Conservation (phyloP, 345 rosid species). For the Cochlearia excelsa region DNA sequence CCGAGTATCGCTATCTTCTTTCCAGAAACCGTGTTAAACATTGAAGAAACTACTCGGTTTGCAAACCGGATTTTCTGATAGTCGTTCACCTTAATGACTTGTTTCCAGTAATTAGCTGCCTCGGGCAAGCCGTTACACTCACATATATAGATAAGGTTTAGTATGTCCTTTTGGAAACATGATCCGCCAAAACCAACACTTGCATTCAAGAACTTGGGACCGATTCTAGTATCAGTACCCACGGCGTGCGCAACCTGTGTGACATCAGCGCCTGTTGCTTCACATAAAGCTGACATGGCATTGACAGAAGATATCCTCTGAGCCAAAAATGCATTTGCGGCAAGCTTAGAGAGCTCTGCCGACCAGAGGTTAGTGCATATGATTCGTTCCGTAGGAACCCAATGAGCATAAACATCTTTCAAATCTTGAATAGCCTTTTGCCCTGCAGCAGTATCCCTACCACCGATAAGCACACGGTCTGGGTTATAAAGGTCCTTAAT, state of each 20-base stretch:
- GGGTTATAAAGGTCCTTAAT: slow-evolving; percentile 50
- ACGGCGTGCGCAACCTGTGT: slow-evolving; percentile 59
- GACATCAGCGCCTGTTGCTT: slow-evolving; percentile 69
- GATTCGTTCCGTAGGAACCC: slow-evolving; percentile 65
- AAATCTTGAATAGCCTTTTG: slow-evolving; percentile 47
- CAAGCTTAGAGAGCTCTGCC: slow-evolving; percentile 74
- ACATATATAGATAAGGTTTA: slow-evolving; percentile 65
- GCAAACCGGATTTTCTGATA: slow-evolving; percentile 67
- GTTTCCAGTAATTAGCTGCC: slow-evolving; percentile 72
- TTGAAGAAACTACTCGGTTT: slow-evolving; percentile 56
- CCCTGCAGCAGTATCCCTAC: slow-evolving; percentile 64
- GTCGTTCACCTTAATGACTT: slow-evolving; percentile 71
- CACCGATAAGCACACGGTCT: slow-evolving; percentile 70
- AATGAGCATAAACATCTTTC: slow-evolving; percentile 64
- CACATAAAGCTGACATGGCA: slow-evolving; percentile 74
- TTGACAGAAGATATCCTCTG: slow-evolving; percentile 72
- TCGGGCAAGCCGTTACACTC: slow-evolving; percentile 72
- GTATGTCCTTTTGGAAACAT: slow-evolving; percentile 67
- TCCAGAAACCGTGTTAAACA: slow-evolving; percentile 59
- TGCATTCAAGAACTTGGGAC: slow-evolving; percentile 67
- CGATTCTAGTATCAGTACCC: slow-evolving; percentile 63
- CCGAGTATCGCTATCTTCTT: slow-evolving; percentile 71
- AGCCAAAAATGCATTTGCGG: slow-evolving; percentile 73
- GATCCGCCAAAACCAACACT: slow-evolving; percentile 81
- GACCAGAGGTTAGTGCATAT: slow-evolving; percentile 74